A percentile compares a stretch with the other conserved stretches of the same genome.
phyloP scores from a whole-genome alignment of 305 asterid genomes.

The Solanum hybrid region DNA sequence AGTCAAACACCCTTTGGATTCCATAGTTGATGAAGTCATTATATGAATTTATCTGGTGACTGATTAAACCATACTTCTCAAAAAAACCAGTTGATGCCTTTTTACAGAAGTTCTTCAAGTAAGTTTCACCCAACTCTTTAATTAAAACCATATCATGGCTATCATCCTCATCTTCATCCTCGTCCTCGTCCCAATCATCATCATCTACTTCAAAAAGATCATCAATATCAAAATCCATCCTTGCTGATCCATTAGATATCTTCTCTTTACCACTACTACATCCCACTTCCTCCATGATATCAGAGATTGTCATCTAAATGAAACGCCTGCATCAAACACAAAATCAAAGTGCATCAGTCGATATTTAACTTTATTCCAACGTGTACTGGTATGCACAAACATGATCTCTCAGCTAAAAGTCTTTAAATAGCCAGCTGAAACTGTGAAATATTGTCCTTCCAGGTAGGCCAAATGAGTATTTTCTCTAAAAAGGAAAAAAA shows the following conservation, averaged over 20 bases:
- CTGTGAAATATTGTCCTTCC: background rate
- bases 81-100: slow-evolving; percentile 65
- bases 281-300: slow-evolving; percentile 36
- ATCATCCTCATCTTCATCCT: slow-evolving; percentile 22
- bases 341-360: background rate
- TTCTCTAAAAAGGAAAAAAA: background rate
- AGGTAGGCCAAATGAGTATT: background rate
- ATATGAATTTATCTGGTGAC: slow-evolving; percentile 84
- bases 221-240: slow-evolving; percentile 50
- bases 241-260: slow-evolving; percentile 24
- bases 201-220: slow-evolving; percentile 13
- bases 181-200: slow-evolving; percentile 44
- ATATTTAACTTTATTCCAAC: background rate
- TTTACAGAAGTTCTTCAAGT: slow-evolving; percentile 44
- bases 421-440: background rate
- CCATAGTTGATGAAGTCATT: slow-evolving; percentile 68
- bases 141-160: slow-evolving; percentile 13
- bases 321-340: background rate
- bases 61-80: slow-evolving; percentile 64
- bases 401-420: background rate
- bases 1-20: slow-evolving; percentile 63
- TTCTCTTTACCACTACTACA: slow-evolving; percentile 39
- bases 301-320: slow-evolving; percentile 34
- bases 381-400: background rate
- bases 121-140: slow-evolving; percentile 32